Percentiles rank a stretch among this genome's conserved stretches.
Conservation (phyloP, 169 alveolate genomes). For the Plasmodium vivax region DNA sequence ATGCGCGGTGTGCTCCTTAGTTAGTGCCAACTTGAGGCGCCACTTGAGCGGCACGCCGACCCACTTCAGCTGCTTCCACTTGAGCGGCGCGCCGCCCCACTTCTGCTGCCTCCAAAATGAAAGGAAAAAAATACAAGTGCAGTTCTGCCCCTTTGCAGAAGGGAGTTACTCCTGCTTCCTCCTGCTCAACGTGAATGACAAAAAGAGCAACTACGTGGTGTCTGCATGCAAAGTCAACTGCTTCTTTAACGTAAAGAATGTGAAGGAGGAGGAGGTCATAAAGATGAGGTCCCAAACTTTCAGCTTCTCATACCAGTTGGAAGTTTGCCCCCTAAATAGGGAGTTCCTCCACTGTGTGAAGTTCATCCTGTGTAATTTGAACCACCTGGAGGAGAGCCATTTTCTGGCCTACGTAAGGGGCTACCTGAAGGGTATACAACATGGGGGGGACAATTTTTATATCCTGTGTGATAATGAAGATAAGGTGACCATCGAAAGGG, state of each 20-base stretch:
- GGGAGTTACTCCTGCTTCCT: conserved; percentile 56
- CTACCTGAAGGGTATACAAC: conserved; percentile 13
- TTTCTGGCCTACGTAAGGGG: conserved; percentile 24
- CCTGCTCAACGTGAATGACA: conserved; percentile 24
- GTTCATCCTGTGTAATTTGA: conserved; percentile 34
- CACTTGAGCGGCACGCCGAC: not conserved
- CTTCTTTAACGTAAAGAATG: conserved; percentile 37
- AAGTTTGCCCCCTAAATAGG: conserved; percentile 44
- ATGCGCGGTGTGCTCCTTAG: conserved; percentile 28
- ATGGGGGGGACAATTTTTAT: not conserved
- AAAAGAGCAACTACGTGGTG: conserved; percentile 20
- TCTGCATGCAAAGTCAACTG: conserved; percentile 57
- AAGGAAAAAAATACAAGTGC: conserved; percentile 8
- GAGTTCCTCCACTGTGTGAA: conserved; percentile 31
- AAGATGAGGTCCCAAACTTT: conserved; percentile 6
- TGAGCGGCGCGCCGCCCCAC: not conserved
- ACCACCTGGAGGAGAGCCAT: not conserved
- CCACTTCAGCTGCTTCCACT: conserved; percentile 23
- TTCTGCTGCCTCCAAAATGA: conserved; percentile 17
- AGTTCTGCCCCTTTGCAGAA: conserved; percentile 63
- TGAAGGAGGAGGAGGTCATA: conserved; percentile 52
- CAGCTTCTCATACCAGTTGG: conserved; percentile 1
- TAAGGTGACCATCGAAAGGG: not conserved
- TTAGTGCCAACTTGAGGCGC: conserved; percentile 17
- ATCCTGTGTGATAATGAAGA: conserved; percentile 10